Evolutionary conservation across 2,329 filamentous ascomycete genomes (phyloP).

Genomic region (Phialemoniopsis sp.): DNA sequence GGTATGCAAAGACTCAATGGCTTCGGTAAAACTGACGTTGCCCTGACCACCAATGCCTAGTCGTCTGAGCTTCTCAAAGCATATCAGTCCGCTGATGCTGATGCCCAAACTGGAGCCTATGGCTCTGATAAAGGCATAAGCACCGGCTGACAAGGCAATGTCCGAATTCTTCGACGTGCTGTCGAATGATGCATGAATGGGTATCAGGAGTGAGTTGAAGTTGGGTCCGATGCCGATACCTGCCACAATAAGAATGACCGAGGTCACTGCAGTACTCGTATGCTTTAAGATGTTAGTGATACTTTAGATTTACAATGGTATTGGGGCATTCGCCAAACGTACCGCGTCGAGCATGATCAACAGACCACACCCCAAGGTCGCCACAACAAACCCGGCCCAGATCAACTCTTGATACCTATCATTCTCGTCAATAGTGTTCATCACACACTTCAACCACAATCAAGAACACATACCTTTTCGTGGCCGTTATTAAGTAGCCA

Average conservation of each 20-base stretch:
- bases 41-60: background rate
- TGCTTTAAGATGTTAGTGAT: background rate
- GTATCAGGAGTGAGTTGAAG: slow-evolving; percentile 6
- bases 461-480: slow-evolving; percentile 2
- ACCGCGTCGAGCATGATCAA: too few relatives aligned
- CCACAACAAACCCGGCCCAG: too few relatives aligned
- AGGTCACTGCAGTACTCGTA: slow-evolving; percentile 2
- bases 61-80: slow-evolving; percentile 3
- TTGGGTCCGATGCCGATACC: slow-evolving; percentile 4
- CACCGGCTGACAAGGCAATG: slow-evolving; percentile 3
- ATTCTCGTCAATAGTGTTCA: too few relatives aligned
- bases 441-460: too few relatives aligned
- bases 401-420: too few relatives aligned
- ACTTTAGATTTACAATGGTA: too few relatives aligned
- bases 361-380: too few relatives aligned
- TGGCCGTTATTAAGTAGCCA: slow-evolving; percentile 4
- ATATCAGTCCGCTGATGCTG: slow-evolving; percentile 6
- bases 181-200: slow-evolving; percentile 6
- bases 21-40: too few relatives aligned
- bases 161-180: slow-evolving; percentile 3
- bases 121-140: slow-evolving; percentile 5
- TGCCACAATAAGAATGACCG: slow-evolving; percentile 1
- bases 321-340: too few relatives aligned
- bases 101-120: slow-evolving; percentile 5
- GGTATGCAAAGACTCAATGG: too few relatives aligned